Conservation (phyloP, 805 yeast species). For the Zygosaccharomyces lentus region DNA sequence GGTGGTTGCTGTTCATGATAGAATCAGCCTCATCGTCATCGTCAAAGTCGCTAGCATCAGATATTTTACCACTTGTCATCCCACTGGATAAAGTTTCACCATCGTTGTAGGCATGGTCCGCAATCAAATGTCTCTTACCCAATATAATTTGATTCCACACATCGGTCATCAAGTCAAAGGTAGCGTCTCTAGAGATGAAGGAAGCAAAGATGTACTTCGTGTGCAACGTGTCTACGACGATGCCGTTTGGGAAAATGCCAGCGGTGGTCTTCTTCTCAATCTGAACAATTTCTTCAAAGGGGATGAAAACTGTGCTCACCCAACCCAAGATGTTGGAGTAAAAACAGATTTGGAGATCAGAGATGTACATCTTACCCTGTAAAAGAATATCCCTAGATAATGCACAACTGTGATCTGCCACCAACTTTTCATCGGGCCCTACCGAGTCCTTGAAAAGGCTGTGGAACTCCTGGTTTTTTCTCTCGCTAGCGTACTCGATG, state of each 20-base stretch:
- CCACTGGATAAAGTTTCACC: slow-evolving; percentile 10
- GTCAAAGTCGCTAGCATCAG: slow-evolving; percentile 17
- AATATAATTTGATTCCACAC: slow-evolving; percentile 53
- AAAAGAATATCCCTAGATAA: slow-evolving; percentile 58
- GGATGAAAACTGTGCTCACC: slow-evolving; percentile 54
- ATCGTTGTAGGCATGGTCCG: slow-evolving; percentile 7
- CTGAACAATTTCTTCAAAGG: slow-evolving; percentile 57
- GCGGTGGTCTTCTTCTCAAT: slow-evolving; percentile 64
- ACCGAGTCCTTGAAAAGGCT: slow-evolving; percentile 48
- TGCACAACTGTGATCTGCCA: slow-evolving; percentile 64
- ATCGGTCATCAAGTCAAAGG: slow-evolving; percentile 47
- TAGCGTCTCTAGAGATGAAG: slow-evolving; percentile 54
- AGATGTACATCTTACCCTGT: slow-evolving; percentile 61
- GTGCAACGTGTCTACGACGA: slow-evolving; percentile 58
- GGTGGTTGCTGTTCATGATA: slow-evolving; percentile 22
- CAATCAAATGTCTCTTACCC: slow-evolving; percentile 11
- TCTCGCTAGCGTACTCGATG: slow-evolving; percentile 41
- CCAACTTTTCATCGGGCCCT: slow-evolving; percentile 47
- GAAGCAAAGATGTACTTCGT: slow-evolving; percentile 62
- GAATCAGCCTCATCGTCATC: slow-evolving; percentile 26
- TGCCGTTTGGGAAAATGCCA: slow-evolving; percentile 65
- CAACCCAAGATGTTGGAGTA: slow-evolving; percentile 65
- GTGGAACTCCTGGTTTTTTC: slow-evolving; percentile 58
- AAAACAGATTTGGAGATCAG: slow-evolving; percentile 54
- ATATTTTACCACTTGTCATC: slow-evolving; percentile 10